Evolutionary conservation across 2,329 filamentous ascomycete species (phyloP).

Genomic region (Diaporthe sp.): DNA sequence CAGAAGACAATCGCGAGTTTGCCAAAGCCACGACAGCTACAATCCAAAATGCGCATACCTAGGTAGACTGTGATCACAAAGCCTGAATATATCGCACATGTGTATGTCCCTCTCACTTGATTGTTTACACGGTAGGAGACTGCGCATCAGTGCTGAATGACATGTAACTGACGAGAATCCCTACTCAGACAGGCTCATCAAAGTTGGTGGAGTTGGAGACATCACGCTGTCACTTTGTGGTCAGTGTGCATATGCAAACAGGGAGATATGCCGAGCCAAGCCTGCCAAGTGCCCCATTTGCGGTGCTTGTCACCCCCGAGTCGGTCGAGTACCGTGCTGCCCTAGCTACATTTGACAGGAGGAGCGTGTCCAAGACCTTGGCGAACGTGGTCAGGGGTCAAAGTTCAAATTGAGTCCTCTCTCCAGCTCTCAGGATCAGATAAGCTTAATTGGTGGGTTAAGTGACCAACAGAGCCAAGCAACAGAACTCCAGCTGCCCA

Average conservation of each 20-base stretch:
- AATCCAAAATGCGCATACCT: background rate
- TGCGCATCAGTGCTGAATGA: background rate
- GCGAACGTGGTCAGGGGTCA: background rate
- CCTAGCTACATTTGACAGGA: constrained; percentile 23
- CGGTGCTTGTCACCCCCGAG: background rate
- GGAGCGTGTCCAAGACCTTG: background rate
- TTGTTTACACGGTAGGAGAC: too few species aligned
- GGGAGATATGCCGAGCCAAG: constrained; percentile 22
- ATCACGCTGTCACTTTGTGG: background rate
- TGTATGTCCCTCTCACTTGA: background rate
- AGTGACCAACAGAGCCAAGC: background rate
- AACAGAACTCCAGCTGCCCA: background rate
- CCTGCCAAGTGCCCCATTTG: background rate
- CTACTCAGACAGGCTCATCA: background rate
- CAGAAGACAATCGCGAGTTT: background rate
- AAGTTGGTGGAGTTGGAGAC: background rate
- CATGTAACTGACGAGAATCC: background rate
- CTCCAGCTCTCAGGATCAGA: background rate
- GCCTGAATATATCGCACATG: background rate
- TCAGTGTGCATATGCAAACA: background rate
- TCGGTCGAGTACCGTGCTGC: background rate
- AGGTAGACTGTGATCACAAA: background rate
- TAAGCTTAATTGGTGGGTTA: constrained; percentile 13
- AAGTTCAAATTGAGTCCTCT: background rate
- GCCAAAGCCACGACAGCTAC: background rate